Evolutionary conservation across 805 yeast genomes (phyloP).

Genomic region (Barnettozyma botsteinii): DNA sequence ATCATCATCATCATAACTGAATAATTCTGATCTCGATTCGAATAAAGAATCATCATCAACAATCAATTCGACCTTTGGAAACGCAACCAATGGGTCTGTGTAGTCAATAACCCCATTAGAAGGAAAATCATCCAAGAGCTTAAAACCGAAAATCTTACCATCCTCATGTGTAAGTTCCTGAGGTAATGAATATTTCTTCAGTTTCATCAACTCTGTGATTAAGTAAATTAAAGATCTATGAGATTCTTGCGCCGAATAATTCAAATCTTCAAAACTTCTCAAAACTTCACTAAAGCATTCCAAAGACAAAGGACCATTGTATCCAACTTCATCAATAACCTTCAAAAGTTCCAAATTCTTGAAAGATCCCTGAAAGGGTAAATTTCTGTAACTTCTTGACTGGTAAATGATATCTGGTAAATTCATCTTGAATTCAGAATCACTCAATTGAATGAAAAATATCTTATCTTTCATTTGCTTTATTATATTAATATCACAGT

Average conservation of each 20-base stretch:
- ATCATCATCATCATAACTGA: background rate
- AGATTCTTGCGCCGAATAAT: constrained; percentile 1
- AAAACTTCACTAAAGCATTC: constrained; percentile 9
- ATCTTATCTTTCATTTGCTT: constrained; percentile 17
- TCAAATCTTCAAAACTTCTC: background rate
- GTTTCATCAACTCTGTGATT: constrained; percentile 1
- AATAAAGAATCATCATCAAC: background rate
- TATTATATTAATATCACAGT: constrained; percentile 6
- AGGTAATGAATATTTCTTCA: background rate
- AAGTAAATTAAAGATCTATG: background rate
- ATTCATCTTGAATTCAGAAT: constrained; percentile 6
- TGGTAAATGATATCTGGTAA: constrained; percentile 4
- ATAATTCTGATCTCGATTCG: background rate
- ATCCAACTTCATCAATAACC: background rate
- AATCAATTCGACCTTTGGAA: background rate
- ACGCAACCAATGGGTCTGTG: background rate
- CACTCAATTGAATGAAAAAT: constrained; percentile 27
- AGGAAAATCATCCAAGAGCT: background rate
- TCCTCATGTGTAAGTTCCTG: background rate
- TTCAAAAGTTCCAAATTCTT: constrained; percentile 1
- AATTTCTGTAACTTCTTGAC: constrained; percentile 8
- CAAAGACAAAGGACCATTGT: constrained; percentile 6
- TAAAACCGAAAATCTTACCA: constrained; percentile 2
- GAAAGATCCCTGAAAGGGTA: constrained; percentile 9
- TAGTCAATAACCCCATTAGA: background rate